Evolutionary conservation across 805 yeast species (phyloP).

Genomic region (Candida pseudofarinosa): DNA sequence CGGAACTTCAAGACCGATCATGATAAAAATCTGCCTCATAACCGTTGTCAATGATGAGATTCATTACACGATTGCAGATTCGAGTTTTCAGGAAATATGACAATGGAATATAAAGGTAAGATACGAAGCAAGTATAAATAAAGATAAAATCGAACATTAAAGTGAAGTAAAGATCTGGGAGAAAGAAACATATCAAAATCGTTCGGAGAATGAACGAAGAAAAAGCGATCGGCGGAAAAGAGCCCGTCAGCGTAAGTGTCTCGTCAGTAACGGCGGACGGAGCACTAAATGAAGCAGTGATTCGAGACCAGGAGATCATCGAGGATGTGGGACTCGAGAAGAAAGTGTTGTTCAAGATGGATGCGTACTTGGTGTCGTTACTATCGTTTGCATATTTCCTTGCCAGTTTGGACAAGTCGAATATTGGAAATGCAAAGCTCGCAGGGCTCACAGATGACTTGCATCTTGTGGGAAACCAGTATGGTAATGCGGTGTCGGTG

Average conservation of each 20-base stretch:
- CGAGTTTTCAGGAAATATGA: background rate
- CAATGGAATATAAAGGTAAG: background rate
- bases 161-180: background rate
- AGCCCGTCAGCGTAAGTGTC: background rate
- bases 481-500: constrained; percentile 41
- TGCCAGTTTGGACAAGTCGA: constrained; percentile 50
- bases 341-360: constrained; percentile 1
- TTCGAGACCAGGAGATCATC: constrained; percentile 1
- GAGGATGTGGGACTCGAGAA: constrained; percentile 2
- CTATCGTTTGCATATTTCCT: constrained; percentile 29
- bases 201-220: background rate
- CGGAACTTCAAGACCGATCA: background rate
- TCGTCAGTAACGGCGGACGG: background rate
- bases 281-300: background rate
- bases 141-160: background rate
- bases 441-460: constrained; percentile 47
- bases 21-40: background rate
- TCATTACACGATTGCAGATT: background rate
- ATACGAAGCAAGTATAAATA: background rate
- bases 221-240: background rate
- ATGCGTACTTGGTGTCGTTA: constrained; percentile 1
- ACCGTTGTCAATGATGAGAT: background rate
- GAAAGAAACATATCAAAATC: background rate
- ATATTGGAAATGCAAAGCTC: constrained; percentile 55
- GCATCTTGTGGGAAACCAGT: constrained; percentile 34